These are phyloP conservation scores for Floccularia luteovirens DNA, from an alignment of 768 basidiomycete species.

Conservation along the genomic window DNA sequence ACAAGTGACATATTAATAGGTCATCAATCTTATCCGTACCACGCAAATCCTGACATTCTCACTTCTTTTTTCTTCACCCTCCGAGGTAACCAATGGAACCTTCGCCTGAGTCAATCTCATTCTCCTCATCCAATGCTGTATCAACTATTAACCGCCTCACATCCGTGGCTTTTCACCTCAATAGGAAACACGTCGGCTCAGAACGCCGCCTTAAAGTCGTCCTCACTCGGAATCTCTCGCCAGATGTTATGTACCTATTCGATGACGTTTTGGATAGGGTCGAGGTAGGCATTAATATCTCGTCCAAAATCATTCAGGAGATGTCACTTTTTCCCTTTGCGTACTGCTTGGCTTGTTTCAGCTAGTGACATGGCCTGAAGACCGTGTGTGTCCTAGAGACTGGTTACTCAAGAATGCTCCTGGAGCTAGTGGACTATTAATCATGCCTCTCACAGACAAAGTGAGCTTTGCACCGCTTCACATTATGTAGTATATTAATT, in stretches of 20 bases:
- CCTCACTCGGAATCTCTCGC: constrained; percentile 53
- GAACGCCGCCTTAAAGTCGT: constrained; percentile 40
- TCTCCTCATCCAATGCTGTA: too few relatives aligned
- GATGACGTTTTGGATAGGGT: constrained; percentile 34
- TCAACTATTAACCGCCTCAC: constrained; percentile 11
- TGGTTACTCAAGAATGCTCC: constrained; percentile 72
- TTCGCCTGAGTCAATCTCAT: constrained; percentile 2
- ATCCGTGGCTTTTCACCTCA: constrained; percentile 8
- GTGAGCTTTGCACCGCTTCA: constrained; percentile 25
- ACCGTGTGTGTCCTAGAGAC: constrained; percentile 44
- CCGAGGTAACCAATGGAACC: neutral
- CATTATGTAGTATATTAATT: neutral
- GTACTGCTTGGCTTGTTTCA: constrained; percentile 8
- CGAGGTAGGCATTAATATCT: constrained; percentile 29
- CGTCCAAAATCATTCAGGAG: neutral
- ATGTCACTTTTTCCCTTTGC: neutral
- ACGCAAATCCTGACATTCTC: too few relatives aligned
- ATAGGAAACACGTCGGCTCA: constrained; percentile 8
- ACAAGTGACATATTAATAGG: too few relatives aligned
- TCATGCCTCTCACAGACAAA: constrained; percentile 70
- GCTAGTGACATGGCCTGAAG: constrained; percentile 40
- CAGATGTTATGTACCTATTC: constrained; percentile 54
- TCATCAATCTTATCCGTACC: too few relatives aligned
- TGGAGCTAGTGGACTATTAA: constrained; percentile 56
- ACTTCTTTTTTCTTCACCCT: neutral